Evolutionary conservation across 352 stramenopile genomes (phyloP).

Genomic region (Aphanomyces astaci): DNA sequence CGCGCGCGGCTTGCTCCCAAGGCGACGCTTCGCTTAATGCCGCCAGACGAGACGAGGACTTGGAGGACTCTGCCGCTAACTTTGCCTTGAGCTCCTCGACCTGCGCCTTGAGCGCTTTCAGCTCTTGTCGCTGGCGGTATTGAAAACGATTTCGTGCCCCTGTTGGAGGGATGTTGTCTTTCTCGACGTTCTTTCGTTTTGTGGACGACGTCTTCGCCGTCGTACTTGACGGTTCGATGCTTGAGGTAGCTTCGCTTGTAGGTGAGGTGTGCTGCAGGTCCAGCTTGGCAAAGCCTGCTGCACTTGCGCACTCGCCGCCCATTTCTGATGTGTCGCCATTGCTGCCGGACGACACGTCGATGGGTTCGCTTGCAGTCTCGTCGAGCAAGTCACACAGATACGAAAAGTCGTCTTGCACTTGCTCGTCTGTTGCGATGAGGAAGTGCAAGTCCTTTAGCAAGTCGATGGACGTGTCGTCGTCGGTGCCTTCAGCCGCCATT

Average conservation of each 20-base stretch:
- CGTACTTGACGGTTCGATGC: neutral
- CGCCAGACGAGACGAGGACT: neutral
- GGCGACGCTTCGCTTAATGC: neutral
- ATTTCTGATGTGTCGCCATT: neutral
- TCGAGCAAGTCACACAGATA: constrained; percentile 2
- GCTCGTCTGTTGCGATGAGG: constrained; percentile 9
- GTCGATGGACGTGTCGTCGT: too few species aligned
- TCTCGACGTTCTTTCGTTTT: neutral
- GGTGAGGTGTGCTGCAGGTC: too few species aligned
- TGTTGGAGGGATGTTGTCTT: neutral
- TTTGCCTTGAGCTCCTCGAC: neutral
- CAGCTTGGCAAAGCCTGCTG: neutral
- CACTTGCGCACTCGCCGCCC: neutral
- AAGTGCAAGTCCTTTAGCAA: constrained; percentile 7
- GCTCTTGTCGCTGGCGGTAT: constrained; percentile 13
- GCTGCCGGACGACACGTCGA: neutral
- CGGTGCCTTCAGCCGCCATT: neutral
- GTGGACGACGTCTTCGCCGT: neutral
- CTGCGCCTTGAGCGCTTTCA: neutral
- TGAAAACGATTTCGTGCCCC: constrained; percentile 14
- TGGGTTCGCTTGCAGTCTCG: neutral
- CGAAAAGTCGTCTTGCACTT: constrained; percentile 10
- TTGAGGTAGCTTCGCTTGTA: too few species aligned
- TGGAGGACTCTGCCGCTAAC: neutral
- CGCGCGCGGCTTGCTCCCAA: constrained; percentile 2